phyloP scores from a whole-genome alignment of 768 basidiomycete species.

The Cyathus striatus region DNA sequence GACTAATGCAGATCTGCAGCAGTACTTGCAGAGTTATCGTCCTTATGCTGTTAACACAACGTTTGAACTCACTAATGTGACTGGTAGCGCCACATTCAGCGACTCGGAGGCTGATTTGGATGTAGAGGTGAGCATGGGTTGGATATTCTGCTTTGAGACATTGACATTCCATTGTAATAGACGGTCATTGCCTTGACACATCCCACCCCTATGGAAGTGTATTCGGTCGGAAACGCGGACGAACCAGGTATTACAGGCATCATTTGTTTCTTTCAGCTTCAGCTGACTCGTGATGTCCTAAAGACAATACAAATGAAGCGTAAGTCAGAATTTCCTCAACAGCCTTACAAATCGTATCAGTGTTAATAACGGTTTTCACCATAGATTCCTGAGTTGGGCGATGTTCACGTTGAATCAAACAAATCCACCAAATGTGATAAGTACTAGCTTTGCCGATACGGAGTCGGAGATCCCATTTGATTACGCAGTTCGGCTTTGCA shows the following conservation, averaged over 20 bases:
- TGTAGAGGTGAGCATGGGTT: not conserved
- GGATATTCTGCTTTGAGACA: no score
- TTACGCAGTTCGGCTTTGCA: not conserved
- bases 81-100: not conserved
- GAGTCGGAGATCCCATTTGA: not conserved
- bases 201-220: not conserved
- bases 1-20: not conserved
- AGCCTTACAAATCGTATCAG: no score
- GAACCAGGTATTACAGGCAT: no score
- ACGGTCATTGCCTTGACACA: no score
- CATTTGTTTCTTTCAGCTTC: no score
- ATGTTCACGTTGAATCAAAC: not conserved
- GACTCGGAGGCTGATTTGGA: not conserved
- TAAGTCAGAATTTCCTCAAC: no score
- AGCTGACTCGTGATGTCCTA: no score
- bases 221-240: not conserved
- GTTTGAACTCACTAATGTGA: not conserved
- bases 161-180: no score
- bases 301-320: no score
- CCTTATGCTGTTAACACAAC: not conserved
- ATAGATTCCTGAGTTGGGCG: not conserved
- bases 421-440: not conserved
- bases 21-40: not conserved
- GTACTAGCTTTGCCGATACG: slow-evolving; percentile 1
- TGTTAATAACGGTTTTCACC: not conserved